These are phyloP conservation scores for Endocalyx cinctus DNA, from an alignment of 2,329 filamentous ascomycete genomes.

Conservation along the genomic window DNA sequence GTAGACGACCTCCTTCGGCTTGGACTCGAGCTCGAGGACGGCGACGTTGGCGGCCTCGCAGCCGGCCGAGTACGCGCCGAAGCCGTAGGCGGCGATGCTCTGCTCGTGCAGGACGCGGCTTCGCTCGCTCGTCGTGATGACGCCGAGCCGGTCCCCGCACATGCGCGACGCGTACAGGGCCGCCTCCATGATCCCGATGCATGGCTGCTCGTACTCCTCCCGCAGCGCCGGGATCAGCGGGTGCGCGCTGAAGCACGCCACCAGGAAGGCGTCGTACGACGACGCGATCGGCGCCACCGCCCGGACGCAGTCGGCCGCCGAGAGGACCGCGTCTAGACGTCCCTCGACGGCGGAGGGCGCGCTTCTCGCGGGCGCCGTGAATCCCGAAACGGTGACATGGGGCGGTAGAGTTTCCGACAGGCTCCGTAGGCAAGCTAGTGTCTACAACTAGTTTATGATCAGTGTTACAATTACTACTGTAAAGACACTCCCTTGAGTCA, in stretches of 20 bases:
- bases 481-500: too few relatives aligned
- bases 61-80: conserved; percentile 37
- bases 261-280: conserved; percentile 41
- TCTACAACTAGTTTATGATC: too few relatives aligned
- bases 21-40: conserved; percentile 39
- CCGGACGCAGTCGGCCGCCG: conserved; percentile 41
- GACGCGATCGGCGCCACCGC: conserved; percentile 38
- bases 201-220: conserved; percentile 39
- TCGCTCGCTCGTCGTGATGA: conserved; percentile 36
- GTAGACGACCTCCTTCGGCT: conserved; percentile 33
- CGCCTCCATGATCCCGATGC: conserved; percentile 48
- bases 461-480: too few relatives aligned
- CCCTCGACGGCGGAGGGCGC: conserved; percentile 48
- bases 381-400: conserved; percentile 42
- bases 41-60: conserved; percentile 33
- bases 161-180: conserved; percentile 36
- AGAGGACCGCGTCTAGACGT: conserved; percentile 44
- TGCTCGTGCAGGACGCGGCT: conserved; percentile 36
- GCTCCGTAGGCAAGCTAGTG: conserved; percentile 43
- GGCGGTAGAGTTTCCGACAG: conserved; percentile 38
- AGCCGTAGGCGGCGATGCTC: conserved; percentile 34
- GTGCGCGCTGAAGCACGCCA: conserved; percentile 46
- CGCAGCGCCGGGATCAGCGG: conserved; percentile 40
- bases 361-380: conserved; percentile 44
- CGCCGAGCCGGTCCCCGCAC: conserved; percentile 41